Evolutionary conservation across 495 filamentous ascomycete genomes (phyloP), one percentile per base, ranked within the genome.

Genomic region (Lepraria neglecta): DNA sequence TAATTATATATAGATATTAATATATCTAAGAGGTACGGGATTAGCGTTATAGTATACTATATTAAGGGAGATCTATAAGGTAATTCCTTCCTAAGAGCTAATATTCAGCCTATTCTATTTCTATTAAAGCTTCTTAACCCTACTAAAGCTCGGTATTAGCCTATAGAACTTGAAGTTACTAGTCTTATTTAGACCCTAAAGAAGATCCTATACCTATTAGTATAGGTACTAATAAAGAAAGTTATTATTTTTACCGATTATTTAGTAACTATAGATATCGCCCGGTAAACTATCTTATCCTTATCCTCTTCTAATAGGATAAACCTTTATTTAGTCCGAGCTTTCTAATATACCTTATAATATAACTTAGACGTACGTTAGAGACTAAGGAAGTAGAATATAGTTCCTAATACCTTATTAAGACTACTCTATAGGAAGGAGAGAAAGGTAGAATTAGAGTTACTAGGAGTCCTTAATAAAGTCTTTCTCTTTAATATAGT

Each of bases 111-210:
- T 2, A 46, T 46, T 19, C 14, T 46, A 15, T 46, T 46, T 4
- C 44, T 46, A 2, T 15, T 10, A 10, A 46, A 46, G 5, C 6
- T 46, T 3, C 44, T 46, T 6, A 15, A 10, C 5, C 2, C 44
- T 1, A 47, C 42, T 3, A 48, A 67, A 31, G 3, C 19, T 1
- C 60, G 56, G 5, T 67, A 67, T 6, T 67, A 46, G 56, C 42
- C 58, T 0, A 67, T 38, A 0, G 65, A 67, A 21, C 30, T 67
- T 19, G 58, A 67, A 30, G 40, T 65, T 4, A 35, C 63, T 0
- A 51, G 62, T 3, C 15, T 67, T 7, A 31, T 67, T 0, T 67
- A 31, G 31, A 5, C 7, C 0, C 19, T 65, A 0, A 24, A 59
- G 31, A 65, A 65, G 17, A n/a, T n/a, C n/a, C n/a, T n/a, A n/a